Evolutionary conservation across 805 yeast genomes (phyloP).

Genomic region (Saccharomycopsis fibuligera): DNA sequence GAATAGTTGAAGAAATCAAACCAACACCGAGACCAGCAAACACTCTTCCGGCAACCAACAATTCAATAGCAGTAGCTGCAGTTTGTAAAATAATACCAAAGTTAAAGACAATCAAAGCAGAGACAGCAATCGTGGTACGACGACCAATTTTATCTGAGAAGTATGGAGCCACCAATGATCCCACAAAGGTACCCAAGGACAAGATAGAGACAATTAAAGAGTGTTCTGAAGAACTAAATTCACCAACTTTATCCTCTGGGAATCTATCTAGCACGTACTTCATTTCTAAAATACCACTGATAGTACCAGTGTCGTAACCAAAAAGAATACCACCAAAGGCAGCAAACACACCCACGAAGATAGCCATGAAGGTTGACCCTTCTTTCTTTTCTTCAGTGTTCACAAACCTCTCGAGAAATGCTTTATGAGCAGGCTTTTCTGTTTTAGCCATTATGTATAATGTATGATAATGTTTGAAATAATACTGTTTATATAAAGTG

Average conservation of each 20-base stretch:
- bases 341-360: conserved; percentile 52
- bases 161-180: conserved; percentile 58
- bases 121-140: conserved; percentile 38
- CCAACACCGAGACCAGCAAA: conserved; percentile 76
- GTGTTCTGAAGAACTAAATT: conserved; percentile 41
- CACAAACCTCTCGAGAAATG: conserved; percentile 2
- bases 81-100: conserved; percentile 49
- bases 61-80: conserved; percentile 38
- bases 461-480: no score
- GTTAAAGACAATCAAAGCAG: conserved; percentile 42
- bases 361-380: conserved; percentile 44
- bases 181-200: conserved; percentile 67
- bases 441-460: no score
- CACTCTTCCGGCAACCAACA: conserved; percentile 54
- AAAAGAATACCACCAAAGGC: conserved; percentile 63
- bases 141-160: conserved; percentile 51
- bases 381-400: conserved; percentile 24
- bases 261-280: conserved; percentile 39
- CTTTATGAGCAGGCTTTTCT: no score
- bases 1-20: conserved; percentile 62
- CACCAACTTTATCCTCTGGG: conserved; percentile 31
- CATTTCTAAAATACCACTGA: conserved; percentile 64
- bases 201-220: conserved; percentile 64
- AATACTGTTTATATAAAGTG: no score
- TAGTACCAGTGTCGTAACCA: conserved; percentile 66